phyloP scores from a whole-genome alignment of 164 flowering plant genomes.

The Chloranthus sessilifolius region DNA sequence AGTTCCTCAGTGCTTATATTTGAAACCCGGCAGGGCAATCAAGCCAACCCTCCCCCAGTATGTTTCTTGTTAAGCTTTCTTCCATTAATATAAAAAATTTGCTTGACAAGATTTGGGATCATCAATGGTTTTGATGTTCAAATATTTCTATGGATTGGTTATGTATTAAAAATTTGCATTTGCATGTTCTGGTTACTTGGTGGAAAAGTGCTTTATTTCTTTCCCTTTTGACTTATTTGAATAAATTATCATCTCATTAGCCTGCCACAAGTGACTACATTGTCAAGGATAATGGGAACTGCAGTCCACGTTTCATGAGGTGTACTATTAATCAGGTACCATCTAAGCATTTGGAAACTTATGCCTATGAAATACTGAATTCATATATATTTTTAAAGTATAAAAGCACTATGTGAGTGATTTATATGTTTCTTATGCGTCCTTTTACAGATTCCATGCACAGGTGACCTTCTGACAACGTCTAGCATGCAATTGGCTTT shows the following conservation, averaged over 20 bases:
- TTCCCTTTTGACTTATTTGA: too few relatives aligned
- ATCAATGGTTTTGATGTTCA: too few relatives aligned
- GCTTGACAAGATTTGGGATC: too few relatives aligned
- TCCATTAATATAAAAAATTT: too few relatives aligned
- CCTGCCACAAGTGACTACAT: conserved; percentile 89
- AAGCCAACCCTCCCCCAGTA: conserved; percentile 91
- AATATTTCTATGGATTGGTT: too few relatives aligned
- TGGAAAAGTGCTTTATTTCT: not conserved
- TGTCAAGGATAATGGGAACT: conserved; percentile 87
- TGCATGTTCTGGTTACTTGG: too few relatives aligned
- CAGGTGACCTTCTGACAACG: conserved; percentile 77
- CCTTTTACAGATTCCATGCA: conserved; percentile 76
- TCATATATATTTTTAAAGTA: not conserved
- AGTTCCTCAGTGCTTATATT: conserved; percentile 43
- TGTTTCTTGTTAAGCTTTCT: conserved; percentile 2
- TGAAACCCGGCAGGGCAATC: conserved; percentile 87
- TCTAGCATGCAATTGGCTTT: conserved; percentile 93
- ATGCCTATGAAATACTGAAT: not conserved
- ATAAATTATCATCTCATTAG: too few relatives aligned
- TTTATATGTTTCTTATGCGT: conserved; percentile 3
- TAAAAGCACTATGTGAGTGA: not conserved
- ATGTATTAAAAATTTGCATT: too few relatives aligned
- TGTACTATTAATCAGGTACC: conserved; percentile 92
- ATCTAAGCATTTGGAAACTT: not conserved
- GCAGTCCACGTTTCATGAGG: conserved; percentile 98